A percentile compares a stretch with the other conserved stretches of the same genome.
These are phyloP conservation scores for Fusarium brachygibbosum DNA, from an alignment of 2,329 filamentous ascomycete genomes.

Conservation along the genomic window DNA sequence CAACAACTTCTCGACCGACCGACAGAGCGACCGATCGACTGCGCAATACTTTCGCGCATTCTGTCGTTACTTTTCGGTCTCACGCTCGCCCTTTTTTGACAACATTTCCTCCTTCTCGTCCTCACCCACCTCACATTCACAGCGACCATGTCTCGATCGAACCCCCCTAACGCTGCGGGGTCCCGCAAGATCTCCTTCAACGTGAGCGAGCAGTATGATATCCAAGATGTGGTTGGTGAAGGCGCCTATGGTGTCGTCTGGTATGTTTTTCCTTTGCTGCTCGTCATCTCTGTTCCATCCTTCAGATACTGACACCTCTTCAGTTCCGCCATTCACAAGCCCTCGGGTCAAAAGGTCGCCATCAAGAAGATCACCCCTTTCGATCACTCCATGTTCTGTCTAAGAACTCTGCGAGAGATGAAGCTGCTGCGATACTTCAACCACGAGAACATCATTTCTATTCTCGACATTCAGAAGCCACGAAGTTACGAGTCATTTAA, in stretches of 20 bases:
- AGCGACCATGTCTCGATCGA: constrained; percentile 65
- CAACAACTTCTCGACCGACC: constrained; percentile 30
- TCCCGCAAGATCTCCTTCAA: constrained; percentile 99
- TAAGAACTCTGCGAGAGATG: constrained; percentile 98
- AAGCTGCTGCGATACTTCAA: constrained; percentile 99
- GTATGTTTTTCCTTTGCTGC: constrained; percentile 66
- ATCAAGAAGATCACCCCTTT: constrained; percentile 99
- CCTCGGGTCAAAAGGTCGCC: constrained; percentile 96
- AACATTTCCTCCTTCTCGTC: constrained; percentile 6
- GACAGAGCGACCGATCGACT: constrained; percentile 30
- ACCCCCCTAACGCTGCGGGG: constrained; percentile 69
- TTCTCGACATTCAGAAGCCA: constrained; percentile 98
- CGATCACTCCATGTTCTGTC: constrained; percentile 98
- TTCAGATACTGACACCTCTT: constrained; percentile 10
- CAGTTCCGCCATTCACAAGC: constrained; percentile 97
- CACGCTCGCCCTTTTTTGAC: constrained; percentile 1
- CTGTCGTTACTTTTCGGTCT: constrained; percentile 8
- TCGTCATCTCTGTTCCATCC: background rate
- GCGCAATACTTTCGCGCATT: constrained; percentile 23
- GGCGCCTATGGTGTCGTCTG: constrained; percentile 98
- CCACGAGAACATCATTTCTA: constrained; percentile 99
- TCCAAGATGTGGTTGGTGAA: constrained; percentile 98
- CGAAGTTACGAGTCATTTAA: constrained; percentile 96
- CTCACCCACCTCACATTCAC: constrained; percentile 3
- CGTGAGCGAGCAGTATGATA: constrained; percentile 99